These are phyloP conservation scores for Colletotrichum brevisporum DNA, from an alignment of 2,329 filamentous ascomycete species.

Conservation along the genomic window DNA sequence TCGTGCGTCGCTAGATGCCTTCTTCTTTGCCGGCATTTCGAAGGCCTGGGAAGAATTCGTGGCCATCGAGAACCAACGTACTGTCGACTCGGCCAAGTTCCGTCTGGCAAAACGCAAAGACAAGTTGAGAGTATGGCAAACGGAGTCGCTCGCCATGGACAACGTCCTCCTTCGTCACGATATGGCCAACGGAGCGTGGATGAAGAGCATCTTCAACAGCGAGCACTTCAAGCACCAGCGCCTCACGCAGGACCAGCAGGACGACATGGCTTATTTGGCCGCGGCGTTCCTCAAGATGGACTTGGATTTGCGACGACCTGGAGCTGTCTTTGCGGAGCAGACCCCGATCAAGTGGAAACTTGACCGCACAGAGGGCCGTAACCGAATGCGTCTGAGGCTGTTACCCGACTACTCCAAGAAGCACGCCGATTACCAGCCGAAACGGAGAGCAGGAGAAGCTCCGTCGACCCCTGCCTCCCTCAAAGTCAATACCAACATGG, in stretches of 20 bases:
- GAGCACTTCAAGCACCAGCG: conserved; percentile 94
- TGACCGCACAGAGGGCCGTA: conserved; percentile 94
- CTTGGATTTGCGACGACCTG: conserved; percentile 81
- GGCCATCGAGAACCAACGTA: conserved; percentile 82
- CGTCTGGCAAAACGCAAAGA: conserved; percentile 85
- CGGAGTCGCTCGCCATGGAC: conserved; percentile 77
- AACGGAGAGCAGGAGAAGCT: conserved; percentile 67
- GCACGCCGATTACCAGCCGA: conserved; percentile 86
- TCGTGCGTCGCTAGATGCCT: conserved; percentile 80
- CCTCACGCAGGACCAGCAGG: conserved; percentile 91
- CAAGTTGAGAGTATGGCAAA: conserved; percentile 83
- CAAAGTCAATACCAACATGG: conserved; percentile 43
- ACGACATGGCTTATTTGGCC: conserved; percentile 84
- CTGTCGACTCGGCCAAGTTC: conserved; percentile 79
- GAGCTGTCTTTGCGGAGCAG: conserved; percentile 81
- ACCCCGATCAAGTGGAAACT: conserved; percentile 85
- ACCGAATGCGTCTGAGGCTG: conserved; percentile 92
- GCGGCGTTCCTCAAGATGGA: conserved; percentile 85
- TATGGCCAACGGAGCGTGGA: conserved; percentile 89
- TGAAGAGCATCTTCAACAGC: conserved; percentile 93
- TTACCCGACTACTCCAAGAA: conserved; percentile 81
- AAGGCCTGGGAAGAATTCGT: conserved; percentile 93
- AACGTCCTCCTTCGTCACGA: conserved; percentile 86
- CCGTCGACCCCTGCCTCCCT: conserved; percentile 31
- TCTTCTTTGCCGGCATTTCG: conserved; percentile 87